A percentile compares a stretch with the other conserved stretches of the same genome.
These are phyloP conservation scores for Heterobasidion annosum DNA, from an alignment of 1,284 basidiomycete species.

Conservation along the genomic window DNA sequence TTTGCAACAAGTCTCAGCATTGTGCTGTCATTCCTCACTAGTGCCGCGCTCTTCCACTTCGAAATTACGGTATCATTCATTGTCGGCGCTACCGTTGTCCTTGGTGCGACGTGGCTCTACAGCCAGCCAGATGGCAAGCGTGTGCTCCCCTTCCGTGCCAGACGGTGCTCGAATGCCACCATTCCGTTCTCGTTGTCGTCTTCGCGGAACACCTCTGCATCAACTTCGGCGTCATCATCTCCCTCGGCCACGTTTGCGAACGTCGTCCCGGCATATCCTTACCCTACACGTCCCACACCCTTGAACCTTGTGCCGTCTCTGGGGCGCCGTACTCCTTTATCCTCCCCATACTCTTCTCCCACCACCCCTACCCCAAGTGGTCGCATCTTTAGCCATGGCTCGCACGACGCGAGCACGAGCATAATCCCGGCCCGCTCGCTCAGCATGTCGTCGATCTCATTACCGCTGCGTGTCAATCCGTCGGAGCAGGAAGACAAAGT, in stretches of 20 bases:
- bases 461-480: neutral
- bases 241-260: slow-evolving; percentile 1
- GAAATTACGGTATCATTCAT: slow-evolving; percentile 80
- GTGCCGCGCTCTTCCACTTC: slow-evolving; percentile 83
- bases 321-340: slow-evolving; percentile 11
- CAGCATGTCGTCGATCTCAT: slow-evolving; percentile 12
- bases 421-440: slow-evolving; percentile 8
- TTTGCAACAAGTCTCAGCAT: slow-evolving; percentile 93
- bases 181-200: slow-evolving; percentile 5
- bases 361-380: slow-evolving; percentile 9
- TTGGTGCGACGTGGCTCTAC: slow-evolving; percentile 86
- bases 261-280: neutral
- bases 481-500: neutral
- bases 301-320: slow-evolving; percentile 7
- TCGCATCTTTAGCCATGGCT: neutral
- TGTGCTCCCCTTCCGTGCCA: slow-evolving; percentile 9
- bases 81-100: slow-evolving; percentile 74
- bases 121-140: slow-evolving; percentile 44
- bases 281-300: slow-evolving; percentile 8
- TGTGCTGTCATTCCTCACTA: slow-evolving; percentile 87
- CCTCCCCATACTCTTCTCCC: slow-evolving; percentile 11
- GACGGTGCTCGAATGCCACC: slow-evolving; percentile 9
- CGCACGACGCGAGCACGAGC: neutral
- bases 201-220: neutral
- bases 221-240: neutral